Evolutionary conservation across 2,329 filamentous ascomycete species (phyloP), one percentile per base, ranked within the genome.

Genomic region (Trichophyton benhamiae): DNA sequence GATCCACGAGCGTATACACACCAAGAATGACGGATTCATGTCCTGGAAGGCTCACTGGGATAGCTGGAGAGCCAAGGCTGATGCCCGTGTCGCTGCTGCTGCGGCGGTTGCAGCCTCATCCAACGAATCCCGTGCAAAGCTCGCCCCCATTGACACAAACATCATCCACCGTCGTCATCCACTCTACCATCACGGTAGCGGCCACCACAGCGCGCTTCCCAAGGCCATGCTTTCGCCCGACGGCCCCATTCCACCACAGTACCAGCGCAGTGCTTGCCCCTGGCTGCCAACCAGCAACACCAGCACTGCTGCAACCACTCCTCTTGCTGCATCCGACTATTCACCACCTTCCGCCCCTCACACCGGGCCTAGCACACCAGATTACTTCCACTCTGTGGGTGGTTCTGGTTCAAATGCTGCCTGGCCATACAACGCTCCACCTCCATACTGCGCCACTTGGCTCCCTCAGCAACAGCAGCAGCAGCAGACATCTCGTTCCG

Each of bases 1-100:
- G 66, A 84, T 96, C 60, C 94, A 95, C 71, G 87, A 94, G 71
- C 91, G 95, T 70, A 85, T 91, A 30, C 83, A 89, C 66, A 83
- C 86, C 68, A 85, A 86, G 70, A 85, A 90, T 69, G 76, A 78
- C 67, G 91, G 85, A 38, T 87, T 87, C 71, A 75, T 78, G 57
- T 79, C 81, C 33, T 88, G 86, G 85, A 78, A 82, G 52, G 76
- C 80, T 61, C 84, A 83, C 68, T 89, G 86, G 86, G 80, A 84
- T 61, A 80, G 80, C 30, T 88, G 84, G 77, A 78, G 83, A 66
- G 74, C 75, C 62, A 80, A 79, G 71, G 74, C 76, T 67, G 69
- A 73, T 61, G 74, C 79, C 67, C 74, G 76, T 66, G 74, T 72
- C 60, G 38, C 30, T 15, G 48, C 48, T 15, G 46, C 46, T 4